phyloP scores from a whole-genome alignment of 2,329 filamentous ascomycete genomes.

The Nemania abortiva region DNA sequence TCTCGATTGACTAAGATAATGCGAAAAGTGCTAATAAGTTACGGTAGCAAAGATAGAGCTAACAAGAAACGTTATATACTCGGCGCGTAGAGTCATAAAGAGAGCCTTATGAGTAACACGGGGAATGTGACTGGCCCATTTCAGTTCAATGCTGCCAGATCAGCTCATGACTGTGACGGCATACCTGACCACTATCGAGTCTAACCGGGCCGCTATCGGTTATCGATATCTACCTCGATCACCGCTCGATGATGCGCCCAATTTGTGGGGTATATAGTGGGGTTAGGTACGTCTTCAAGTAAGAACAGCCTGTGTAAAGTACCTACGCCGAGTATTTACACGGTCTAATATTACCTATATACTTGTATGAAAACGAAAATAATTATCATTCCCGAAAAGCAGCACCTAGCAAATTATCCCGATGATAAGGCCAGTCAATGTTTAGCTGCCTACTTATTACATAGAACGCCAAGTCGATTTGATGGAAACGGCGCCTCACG shows the following conservation, averaged over 20 bases:
- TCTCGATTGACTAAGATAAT: neutral
- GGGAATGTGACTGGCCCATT: slow-evolving; percentile 16
- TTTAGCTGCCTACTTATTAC: neutral
- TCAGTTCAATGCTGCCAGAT: neutral
- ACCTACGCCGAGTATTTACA: too few species aligned
- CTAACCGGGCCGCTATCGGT: slow-evolving; percentile 26
- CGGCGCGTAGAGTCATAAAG: slow-evolving; percentile 34
- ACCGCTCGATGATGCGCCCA: neutral
- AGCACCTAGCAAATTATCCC: too few species aligned
- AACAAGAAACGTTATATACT: neutral
- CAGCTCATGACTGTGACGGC: slow-evolving; percentile 32
- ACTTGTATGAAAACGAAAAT: too few species aligned
- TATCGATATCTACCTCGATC: slow-evolving; percentile 22
- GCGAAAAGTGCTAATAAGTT: neutral
- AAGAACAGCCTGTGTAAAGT: neutral
- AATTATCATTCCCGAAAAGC: too few species aligned
- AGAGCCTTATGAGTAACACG: slow-evolving; percentile 30
- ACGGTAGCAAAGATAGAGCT: neutral
- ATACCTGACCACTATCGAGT: slow-evolving; percentile 7
- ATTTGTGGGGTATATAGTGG: slow-evolving; percentile 16
- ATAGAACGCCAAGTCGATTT: neutral
- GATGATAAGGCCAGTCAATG: neutral
- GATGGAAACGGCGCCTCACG: neutral
- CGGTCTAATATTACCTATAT: too few species aligned
- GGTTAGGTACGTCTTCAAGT: neutral